Evolutionary conservation across 2,329 filamentous ascomycete species (phyloP).

Genomic region (Neonectria coccinea): DNA sequence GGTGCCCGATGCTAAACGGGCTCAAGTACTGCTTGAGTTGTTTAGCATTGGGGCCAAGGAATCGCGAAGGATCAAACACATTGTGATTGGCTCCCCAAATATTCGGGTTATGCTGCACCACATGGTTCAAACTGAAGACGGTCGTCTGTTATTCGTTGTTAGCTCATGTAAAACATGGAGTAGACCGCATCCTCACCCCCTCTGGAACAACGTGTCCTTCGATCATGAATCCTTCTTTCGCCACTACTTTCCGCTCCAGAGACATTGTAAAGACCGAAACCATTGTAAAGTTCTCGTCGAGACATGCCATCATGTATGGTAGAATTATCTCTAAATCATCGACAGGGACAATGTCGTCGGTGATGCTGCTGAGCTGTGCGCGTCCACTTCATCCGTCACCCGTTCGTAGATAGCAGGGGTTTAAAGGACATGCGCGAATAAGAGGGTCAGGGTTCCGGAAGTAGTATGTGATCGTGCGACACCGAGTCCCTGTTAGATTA

Average conservation of each 20-base stretch:
- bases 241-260: background rate
- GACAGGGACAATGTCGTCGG: background rate
- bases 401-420: background rate
- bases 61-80: conserved; percentile 16
- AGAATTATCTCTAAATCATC: conserved; percentile 4
- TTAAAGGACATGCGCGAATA: conserved; percentile 16
- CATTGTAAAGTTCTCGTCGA: conserved; percentile 23
- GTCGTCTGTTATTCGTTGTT: conserved; percentile 1
- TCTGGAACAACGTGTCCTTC: conserved; percentile 10
- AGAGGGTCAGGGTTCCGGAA: conserved; percentile 14
- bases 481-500: background rate
- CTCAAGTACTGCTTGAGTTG: conserved; percentile 12
- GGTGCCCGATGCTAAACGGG: conserved; percentile 19
- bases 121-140: conserved; percentile 20
- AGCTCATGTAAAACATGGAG: background rate
- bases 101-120: conserved; percentile 7
- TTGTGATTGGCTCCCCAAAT: conserved; percentile 15
- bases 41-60: conserved; percentile 8
- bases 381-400: conserved; percentile 13
- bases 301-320: conserved; percentile 18
- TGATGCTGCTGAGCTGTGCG: background rate
- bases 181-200: background rate
- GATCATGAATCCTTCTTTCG: conserved; percentile 5
- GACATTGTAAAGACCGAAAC: conserved; percentile 23
- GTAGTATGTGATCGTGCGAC: conserved; percentile 22